These are phyloP conservation scores for Oenanthe javanica DNA, from an alignment of 140 eudicot species.

Conservation along the genomic window DNA sequence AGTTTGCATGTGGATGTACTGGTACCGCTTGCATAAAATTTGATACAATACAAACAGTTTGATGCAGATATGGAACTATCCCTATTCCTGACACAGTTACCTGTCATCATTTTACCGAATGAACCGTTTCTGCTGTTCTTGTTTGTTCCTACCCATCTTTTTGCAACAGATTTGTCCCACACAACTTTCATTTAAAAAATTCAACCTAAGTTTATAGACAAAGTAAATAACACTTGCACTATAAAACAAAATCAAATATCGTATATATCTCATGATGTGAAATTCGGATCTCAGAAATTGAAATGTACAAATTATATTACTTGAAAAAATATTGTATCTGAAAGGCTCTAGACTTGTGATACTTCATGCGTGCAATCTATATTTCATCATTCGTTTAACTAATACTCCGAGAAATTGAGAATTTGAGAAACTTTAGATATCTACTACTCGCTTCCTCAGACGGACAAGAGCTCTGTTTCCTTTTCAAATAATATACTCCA, in stretches of 20 bases:
- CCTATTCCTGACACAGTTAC: background rate
- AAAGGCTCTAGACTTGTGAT: background rate
- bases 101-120: background rate
- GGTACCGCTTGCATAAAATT: background rate
- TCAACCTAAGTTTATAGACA: background rate
- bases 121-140: slow-evolving; percentile 4
- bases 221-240: background rate
- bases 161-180: background rate
- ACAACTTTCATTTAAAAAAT: background rate
- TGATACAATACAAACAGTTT: background rate
- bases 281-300: too few species aligned
- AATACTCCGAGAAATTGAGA: background rate
- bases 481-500: background rate
- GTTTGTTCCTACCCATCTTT: background rate
- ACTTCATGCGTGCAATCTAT: background rate
- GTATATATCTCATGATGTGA: too few species aligned
- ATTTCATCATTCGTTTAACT: background rate
- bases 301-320: background rate
- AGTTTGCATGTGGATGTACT: background rate
- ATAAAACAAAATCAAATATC: background rate
- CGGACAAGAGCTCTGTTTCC: background rate
- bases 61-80: background rate
- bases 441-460: background rate
- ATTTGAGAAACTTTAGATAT: background rate
- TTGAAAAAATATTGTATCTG: background rate